Conservation (phyloP, 1,284 basidiomycete genomes). For the Mrakiaceae sp. region DNA sequence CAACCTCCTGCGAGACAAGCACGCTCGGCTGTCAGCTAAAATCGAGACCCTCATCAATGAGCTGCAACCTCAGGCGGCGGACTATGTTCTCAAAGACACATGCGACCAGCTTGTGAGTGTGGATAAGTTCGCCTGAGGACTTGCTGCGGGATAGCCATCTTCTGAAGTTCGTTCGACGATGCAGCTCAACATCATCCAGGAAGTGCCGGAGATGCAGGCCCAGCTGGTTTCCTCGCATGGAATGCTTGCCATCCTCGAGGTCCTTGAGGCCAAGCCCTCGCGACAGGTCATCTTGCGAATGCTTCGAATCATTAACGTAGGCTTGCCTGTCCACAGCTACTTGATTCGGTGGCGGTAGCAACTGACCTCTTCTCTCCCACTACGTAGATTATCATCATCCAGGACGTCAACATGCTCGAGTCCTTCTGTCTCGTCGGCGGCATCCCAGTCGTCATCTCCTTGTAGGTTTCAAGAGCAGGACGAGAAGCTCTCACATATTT, state of each 20-base stretch:
- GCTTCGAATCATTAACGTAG: slow-evolving; percentile 80
- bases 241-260: slow-evolving; percentile 85
- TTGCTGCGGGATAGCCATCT: too few species aligned
- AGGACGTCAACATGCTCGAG: slow-evolving; percentile 76
- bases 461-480: slow-evolving; percentile 40
- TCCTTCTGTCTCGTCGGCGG: slow-evolving; percentile 90
- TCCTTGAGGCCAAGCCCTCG: slow-evolving; percentile 67
- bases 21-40: slow-evolving; percentile 66
- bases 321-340: slow-evolving; percentile 21
- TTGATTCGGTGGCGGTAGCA: not conserved
- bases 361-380: not conserved
- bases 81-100: slow-evolving; percentile 65
- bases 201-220: slow-evolving; percentile 75
- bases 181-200: slow-evolving; percentile 64
- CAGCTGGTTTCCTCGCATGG: slow-evolving; percentile 88
- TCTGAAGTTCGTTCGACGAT: not conserved
- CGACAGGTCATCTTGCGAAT: slow-evolving; percentile 74
- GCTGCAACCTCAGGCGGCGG: slow-evolving; percentile 64
- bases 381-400: slow-evolving; percentile 59
- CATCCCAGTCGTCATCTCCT: slow-evolving; percentile 70
- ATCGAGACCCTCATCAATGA: slow-evolving; percentile 79
- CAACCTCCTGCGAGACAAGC: slow-evolving; percentile 78
- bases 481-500: not conserved
- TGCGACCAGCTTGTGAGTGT: slow-evolving; percentile 71
- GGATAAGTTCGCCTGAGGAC: too few species aligned